Percentiles rank a stretch among this genome's conserved stretches.
Conservation (phyloP, 768 basidiomycete species). For the Mycena olivaceomarginata region DNA sequence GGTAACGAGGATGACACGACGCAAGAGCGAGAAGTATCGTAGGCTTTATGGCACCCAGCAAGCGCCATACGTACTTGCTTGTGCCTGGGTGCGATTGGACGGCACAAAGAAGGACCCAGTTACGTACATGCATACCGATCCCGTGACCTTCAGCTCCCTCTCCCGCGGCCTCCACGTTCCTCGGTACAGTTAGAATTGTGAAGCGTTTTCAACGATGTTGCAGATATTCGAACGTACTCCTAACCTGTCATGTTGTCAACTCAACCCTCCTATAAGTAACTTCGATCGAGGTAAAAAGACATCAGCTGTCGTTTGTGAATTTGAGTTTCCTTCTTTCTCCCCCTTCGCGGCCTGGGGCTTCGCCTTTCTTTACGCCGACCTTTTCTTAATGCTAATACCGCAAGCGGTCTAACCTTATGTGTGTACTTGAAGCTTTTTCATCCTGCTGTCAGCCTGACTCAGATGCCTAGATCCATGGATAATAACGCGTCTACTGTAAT, state of each 20-base stretch:
- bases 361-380: not conserved
- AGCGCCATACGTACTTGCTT: too few relatives aligned
- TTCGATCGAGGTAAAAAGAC: not conserved
- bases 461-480: not conserved
- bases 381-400: constrained; percentile 6
- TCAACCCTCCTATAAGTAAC: not conserved
- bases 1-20: too few relatives aligned
- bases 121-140: too few relatives aligned
- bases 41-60: too few relatives aligned
- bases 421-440: not conserved
- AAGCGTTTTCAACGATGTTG: too few relatives aligned
- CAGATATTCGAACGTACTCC: not conserved
- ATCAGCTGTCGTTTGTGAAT: constrained; percentile 2
- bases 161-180: too few relatives aligned
- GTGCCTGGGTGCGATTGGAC: too few relatives aligned
- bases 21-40: too few relatives aligned
- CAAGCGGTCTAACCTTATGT: constrained; percentile 20
- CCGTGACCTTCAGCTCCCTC: too few relatives aligned
- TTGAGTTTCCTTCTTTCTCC: not conserved
- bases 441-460: not conserved
- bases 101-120: too few relatives aligned
- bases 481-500: not conserved
- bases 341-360: not conserved
- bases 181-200: too few relatives aligned
- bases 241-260: not conserved